A percentile compares a stretch with the other conserved stretches of the same genome.
Evolutionary conservation across 345 rosid species (phyloP).

Genomic region (Eucalyptus shirleyi): DNA sequence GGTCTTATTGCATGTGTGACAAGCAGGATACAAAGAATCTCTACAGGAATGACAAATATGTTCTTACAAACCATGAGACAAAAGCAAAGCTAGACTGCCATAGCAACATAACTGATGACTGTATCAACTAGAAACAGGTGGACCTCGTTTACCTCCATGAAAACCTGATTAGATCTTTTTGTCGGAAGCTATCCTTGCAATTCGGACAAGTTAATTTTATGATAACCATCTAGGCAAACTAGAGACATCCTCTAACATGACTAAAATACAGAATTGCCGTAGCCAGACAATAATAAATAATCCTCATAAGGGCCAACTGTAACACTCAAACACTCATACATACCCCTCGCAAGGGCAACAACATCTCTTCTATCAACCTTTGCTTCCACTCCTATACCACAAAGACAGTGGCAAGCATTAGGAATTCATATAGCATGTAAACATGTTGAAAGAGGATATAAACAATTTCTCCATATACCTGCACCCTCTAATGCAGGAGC

Average conservation of each 20-base stretch:
- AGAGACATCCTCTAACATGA: not conserved
- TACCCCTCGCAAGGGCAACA: conserved; percentile 81
- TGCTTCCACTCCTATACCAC: conserved; percentile 2
- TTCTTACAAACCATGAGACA: not conserved
- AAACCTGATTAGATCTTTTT: not conserved
- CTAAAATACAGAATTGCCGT: not conserved
- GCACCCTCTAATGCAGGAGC: conserved; percentile 55
- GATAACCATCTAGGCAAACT: not conserved
- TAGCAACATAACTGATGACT: not conserved
- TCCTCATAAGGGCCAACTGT: not conserved
- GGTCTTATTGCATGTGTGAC: not conserved
- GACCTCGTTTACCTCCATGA: not conserved
- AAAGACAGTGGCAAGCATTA: not conserved
- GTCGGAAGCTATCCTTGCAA: not conserved
- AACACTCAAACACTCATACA: not conserved
- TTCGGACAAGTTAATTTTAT: not conserved
- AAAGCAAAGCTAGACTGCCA: not conserved
- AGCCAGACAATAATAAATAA: not conserved
- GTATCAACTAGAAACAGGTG: not conserved
- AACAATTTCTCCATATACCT: conserved; percentile 16
- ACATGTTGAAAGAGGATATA: not conserved
- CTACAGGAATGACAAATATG: not conserved
- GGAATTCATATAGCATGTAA: not conserved
- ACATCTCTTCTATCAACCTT: conserved; percentile 30
- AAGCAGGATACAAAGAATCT: not conserved